phyloP scores from a whole-genome alignment of 495 filamentous ascomycete species.

The Trichodelitschia bisporula region DNA sequence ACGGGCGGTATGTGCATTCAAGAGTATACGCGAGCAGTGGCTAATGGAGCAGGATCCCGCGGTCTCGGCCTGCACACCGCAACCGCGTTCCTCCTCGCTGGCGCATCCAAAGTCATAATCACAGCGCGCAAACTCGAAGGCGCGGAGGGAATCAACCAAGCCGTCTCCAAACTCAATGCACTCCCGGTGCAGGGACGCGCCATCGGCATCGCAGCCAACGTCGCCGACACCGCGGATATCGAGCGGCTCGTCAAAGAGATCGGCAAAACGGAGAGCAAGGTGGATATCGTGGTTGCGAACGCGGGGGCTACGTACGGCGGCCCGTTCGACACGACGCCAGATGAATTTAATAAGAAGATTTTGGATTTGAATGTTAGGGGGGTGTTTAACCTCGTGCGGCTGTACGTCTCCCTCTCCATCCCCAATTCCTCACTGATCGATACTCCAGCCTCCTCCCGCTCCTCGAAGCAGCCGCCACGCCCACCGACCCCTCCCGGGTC shows the following conservation, averaged over 20 bases:
- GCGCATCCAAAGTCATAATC: slow-evolving; percentile 17
- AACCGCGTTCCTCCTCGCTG: slow-evolving; percentile 19
- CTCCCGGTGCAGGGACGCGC: slow-evolving; percentile 16
- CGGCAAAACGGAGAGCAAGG: slow-evolving; percentile 12
- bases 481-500: slow-evolving; percentile 16
- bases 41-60: slow-evolving; percentile 13
- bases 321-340: slow-evolving; percentile 19
- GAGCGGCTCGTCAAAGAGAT: slow-evolving; percentile 15
- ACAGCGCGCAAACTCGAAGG: slow-evolving; percentile 17
- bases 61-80: slow-evolving; percentile 19
- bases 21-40: not conserved
- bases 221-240: slow-evolving; percentile 16
- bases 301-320: slow-evolving; percentile 20
- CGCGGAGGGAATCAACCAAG: slow-evolving; percentile 16
- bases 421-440: not conserved
- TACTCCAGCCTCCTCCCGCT: slow-evolving; percentile 13
- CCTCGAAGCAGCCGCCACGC: slow-evolving; percentile 12
- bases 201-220: slow-evolving; percentile 19
- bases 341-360: slow-evolving; percentile 16
- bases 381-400: slow-evolving; percentile 15
- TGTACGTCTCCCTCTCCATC: slow-evolving; percentile 4
- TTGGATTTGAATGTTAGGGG: slow-evolving; percentile 21
- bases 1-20: slow-evolving; percentile 13
- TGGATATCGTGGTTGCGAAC: slow-evolving; percentile 20
- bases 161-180: slow-evolving; percentile 17